These are phyloP conservation scores for Fusarium nurragi DNA, from an alignment of 2,329 filamentous ascomycete genomes.

Conservation along the genomic window DNA sequence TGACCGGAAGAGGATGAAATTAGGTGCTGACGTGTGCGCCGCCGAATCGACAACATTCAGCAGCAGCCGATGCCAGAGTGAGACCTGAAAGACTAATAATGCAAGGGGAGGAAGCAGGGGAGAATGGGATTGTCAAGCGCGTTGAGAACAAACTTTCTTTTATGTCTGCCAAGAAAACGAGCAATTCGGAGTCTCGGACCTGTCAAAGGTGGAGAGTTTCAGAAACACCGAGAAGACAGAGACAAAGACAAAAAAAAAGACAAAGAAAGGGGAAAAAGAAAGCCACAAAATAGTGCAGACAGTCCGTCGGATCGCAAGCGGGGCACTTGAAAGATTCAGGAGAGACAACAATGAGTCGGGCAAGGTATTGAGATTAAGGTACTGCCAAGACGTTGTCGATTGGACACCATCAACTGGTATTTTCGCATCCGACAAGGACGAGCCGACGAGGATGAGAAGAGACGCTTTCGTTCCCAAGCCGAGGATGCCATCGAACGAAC, in stretches of 20 bases:
- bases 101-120: slow-evolving; percentile 23
- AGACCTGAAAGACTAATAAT: background rate
- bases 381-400: slow-evolving; percentile 1
- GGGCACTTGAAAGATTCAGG: slow-evolving; percentile 1
- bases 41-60: slow-evolving; percentile 4
- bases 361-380: slow-evolving; percentile 4
- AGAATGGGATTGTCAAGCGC: background rate
- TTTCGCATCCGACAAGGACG: slow-evolving; percentile 7
- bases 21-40: slow-evolving; percentile 40
- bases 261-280: background rate
- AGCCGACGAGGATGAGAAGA: background rate
- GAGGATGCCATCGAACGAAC: too few relatives aligned
- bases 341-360: slow-evolving; percentile 8
- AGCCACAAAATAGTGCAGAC: background rate
- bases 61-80: background rate
- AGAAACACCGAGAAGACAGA: background rate
- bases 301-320: background rate
- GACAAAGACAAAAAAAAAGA: background rate
- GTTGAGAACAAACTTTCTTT: background rate
- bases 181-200: background rate
- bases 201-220: background rate
- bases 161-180: background rate
- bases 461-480: slow-evolving; percentile 7
- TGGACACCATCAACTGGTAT: background rate
- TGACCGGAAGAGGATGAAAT: slow-evolving; percentile 26